A percentile compares a stretch with the other conserved stretches of the same genome.
phyloP scores from a whole-genome alignment of 225 moss, liverwort and hornwort genomes.

The Bryum argenteum region DNA sequence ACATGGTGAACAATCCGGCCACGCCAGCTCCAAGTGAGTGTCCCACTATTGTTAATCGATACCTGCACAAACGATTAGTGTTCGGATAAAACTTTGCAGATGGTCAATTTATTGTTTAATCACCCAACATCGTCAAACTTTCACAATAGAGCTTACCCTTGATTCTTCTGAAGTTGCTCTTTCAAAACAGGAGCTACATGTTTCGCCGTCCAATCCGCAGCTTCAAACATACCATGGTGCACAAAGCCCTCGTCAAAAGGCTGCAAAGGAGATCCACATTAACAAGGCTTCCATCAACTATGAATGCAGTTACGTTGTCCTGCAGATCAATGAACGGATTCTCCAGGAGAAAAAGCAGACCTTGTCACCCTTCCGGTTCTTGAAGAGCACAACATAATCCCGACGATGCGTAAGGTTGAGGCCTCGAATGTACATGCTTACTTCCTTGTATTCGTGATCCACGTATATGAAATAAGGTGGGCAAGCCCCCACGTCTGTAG shows the following conservation, averaged over 20 bases:
- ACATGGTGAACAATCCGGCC: constrained; percentile 41
- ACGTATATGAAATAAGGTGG: constrained; percentile 58
- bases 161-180: constrained; percentile 45
- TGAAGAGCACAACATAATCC: constrained; percentile 51
- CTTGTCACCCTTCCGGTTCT: constrained; percentile 56
- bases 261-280: constrained; percentile 32
- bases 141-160: constrained; percentile 39
- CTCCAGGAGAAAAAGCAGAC: constrained; percentile 24
- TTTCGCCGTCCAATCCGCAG: constrained; percentile 56
- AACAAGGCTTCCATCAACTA: not conserved
- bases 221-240: constrained; percentile 55
- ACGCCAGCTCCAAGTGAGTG: constrained; percentile 73
- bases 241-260: constrained; percentile 52
- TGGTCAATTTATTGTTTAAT: not conserved
- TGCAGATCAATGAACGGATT: not conserved
- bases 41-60: constrained; percentile 55
- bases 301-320: not conserved
- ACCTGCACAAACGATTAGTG: too few species aligned
- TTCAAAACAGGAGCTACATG: constrained; percentile 43
- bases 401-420: constrained; percentile 54
- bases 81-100: not conserved
- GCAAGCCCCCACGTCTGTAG: constrained; percentile 32
- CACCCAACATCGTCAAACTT: too few species aligned
- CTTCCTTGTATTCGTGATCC: constrained; percentile 52
- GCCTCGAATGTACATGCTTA: constrained; percentile 66